Conservation (phyloP, 768 basidiomycete genomes). For the Termitomyces sp. region DNA sequence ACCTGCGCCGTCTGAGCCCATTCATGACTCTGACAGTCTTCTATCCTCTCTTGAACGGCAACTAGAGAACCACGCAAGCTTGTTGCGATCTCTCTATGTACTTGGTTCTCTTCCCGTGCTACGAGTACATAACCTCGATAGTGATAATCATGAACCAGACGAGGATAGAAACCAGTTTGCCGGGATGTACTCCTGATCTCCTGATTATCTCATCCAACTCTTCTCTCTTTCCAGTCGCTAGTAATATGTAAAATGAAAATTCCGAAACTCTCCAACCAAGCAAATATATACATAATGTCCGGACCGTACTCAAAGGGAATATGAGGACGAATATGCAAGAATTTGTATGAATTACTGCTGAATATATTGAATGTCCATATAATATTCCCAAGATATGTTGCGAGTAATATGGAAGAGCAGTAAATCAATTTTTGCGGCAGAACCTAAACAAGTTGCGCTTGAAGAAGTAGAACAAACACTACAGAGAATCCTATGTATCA, state of each 20-base stretch:
- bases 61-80: constrained; percentile 2
- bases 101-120: neutral
- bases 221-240: neutral
- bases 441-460: constrained; percentile 78
- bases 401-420: neutral
- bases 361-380: neutral
- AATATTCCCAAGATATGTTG: constrained; percentile 6
- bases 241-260: neutral
- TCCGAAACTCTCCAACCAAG: constrained; percentile 7
- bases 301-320: neutral
- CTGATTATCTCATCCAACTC: neutral
- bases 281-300: neutral
- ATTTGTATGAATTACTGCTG: neutral
- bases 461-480: constrained; percentile 84
- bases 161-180: constrained; percentile 31
- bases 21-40: constrained; percentile 1
- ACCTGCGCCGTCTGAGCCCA: constrained; percentile 9
- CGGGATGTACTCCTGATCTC: constrained; percentile 55
- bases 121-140: neutral
- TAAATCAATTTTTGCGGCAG: constrained; percentile 63
- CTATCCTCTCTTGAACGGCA: constrained; percentile 8
- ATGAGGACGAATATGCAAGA: neutral
- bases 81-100: constrained; percentile 7
- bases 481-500: constrained; percentile 4
- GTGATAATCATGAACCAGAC: neutral